phyloP scores from a whole-genome alignment of 345 rosid genomes.

The Rhodamnia argentea region DNA sequence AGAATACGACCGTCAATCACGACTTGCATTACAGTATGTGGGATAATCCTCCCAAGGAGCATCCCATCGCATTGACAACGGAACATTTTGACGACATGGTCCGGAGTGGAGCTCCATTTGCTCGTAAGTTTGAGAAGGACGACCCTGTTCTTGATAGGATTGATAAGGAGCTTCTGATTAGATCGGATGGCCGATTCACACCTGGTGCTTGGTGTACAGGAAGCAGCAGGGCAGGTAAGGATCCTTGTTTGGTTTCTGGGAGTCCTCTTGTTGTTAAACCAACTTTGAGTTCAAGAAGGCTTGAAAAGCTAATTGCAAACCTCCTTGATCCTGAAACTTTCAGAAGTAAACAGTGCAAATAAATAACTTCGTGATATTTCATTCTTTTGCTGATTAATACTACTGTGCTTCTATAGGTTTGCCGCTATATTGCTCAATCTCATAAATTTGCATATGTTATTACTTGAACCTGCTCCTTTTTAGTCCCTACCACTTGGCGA shows the following conservation, averaged over 20 bases:
- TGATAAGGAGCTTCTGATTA: slow-evolving; percentile 42
- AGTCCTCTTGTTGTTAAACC: slow-evolving; percentile 47
- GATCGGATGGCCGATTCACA: slow-evolving; percentile 23
- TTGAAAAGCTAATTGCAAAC: slow-evolving; percentile 57
- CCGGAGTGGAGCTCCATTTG: slow-evolving; percentile 83
- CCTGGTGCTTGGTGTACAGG: slow-evolving; percentile 63
- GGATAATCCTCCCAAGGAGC: slow-evolving; percentile 76
- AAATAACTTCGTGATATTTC: slow-evolving; percentile 4
- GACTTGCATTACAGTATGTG: slow-evolving; percentile 70
- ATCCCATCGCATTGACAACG: slow-evolving; percentile 36
- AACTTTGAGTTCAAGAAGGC: slow-evolving; percentile 44
- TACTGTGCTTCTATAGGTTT: background rate
- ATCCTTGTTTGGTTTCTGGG: slow-evolving; percentile 39
- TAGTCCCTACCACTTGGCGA: background rate
- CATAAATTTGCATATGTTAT: background rate
- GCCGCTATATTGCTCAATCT: background rate
- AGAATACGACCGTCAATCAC: slow-evolving; percentile 78
- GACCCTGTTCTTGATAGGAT: slow-evolving; percentile 56
- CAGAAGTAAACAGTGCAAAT: slow-evolving; percentile 79
- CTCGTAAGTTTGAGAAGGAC: slow-evolving; percentile 51
- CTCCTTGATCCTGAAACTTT: slow-evolving; percentile 64
- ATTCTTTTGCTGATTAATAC: background rate
- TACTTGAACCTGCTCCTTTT: background rate
- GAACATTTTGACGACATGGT: slow-evolving; percentile 67
- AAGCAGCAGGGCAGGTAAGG: slow-evolving; percentile 16